Evolutionary conservation across 2,329 filamentous ascomycete species (phyloP).

Genomic region (Macrophomina pseudophaseolina): DNA sequence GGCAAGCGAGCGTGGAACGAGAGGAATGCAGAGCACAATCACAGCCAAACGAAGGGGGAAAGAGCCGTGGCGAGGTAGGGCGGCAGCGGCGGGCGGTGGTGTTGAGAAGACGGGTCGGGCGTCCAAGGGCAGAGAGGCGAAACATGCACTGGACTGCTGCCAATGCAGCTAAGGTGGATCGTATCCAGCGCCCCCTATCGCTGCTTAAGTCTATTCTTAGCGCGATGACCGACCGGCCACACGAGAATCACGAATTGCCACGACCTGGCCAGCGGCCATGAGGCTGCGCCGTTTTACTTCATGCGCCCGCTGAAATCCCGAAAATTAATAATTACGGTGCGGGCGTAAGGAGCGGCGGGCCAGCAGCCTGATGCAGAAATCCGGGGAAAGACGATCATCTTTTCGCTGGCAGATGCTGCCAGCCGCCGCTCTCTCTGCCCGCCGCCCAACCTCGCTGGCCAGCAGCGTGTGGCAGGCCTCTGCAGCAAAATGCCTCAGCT

Average conservation of each 20-base stretch:
- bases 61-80: conserved; percentile 10
- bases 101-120: conserved; percentile 22
- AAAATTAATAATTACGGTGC: conserved; percentile 8
- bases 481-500: conserved; percentile 15
- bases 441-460: conserved; percentile 4
- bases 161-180: conserved; percentile 21
- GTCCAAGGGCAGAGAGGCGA: conserved; percentile 21
- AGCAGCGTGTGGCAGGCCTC: neutral
- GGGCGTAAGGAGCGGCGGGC: conserved; percentile 3
- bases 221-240: conserved; percentile 14
- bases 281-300: conserved; percentile 17
- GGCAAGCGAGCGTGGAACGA: conserved; percentile 37
- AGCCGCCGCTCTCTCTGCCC: neutral
- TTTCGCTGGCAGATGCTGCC: neutral
- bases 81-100: conserved; percentile 32
- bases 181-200: conserved; percentile 20
- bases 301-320: conserved; percentile 12
- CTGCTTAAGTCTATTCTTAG: conserved; percentile 23
- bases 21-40: conserved; percentile 24
- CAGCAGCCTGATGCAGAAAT: conserved; percentile 8
- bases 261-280: conserved; percentile 7
- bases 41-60: conserved; percentile 22
- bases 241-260: conserved; percentile 23
- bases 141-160: conserved; percentile 22
- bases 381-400: conserved; percentile 21